These are phyloP conservation scores for Penstemon eatonii DNA, from an alignment of 257 asterid genomes.

Conservation along the genomic window DNA sequence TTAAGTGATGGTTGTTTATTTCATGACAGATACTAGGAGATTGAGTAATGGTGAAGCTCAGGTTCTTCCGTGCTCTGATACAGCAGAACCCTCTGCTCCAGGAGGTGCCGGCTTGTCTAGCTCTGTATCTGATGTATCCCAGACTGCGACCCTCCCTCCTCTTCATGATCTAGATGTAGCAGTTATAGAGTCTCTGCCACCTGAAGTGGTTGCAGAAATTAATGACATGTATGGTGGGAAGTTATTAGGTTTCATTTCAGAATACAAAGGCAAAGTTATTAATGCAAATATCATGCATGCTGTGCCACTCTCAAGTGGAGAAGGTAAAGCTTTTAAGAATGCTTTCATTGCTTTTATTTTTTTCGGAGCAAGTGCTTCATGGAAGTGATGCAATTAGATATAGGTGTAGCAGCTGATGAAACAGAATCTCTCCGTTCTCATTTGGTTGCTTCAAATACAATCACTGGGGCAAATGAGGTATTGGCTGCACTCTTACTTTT, in stretches of 20 bases:
- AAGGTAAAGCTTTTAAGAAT: conserved; percentile 37
- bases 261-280: conserved; percentile 45
- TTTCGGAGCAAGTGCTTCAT: conserved; percentile 5
- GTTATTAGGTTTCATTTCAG: conserved; percentile 53
- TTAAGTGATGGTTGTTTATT: conserved; percentile 19
- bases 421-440: conserved; percentile 30
- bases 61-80: conserved; percentile 34
- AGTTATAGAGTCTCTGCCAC: conserved; percentile 88
- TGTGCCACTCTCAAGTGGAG: conserved; percentile 27
- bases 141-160: conserved; percentile 63
- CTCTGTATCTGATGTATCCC: conserved; percentile 43
- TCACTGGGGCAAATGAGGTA: conserved; percentile 38
- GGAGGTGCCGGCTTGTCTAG: conserved; percentile 40
- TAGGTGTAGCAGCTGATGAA: conserved; percentile 36
- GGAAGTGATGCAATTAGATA: conserved; percentile 23
- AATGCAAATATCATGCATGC: conserved; percentile 13
- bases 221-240: conserved; percentile 81
- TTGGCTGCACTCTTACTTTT: not conserved
- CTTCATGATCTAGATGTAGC: conserved; percentile 77
- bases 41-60: conserved; percentile 26
- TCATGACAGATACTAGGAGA: conserved; percentile 40
- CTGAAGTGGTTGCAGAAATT: conserved; percentile 78
- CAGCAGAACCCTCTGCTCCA: conserved; percentile 36
- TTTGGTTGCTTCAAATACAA: conserved; percentile 28
- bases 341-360: not conserved